Conservation (phyloP, 805 yeast genomes). For the Kuraishia hungarica region DNA sequence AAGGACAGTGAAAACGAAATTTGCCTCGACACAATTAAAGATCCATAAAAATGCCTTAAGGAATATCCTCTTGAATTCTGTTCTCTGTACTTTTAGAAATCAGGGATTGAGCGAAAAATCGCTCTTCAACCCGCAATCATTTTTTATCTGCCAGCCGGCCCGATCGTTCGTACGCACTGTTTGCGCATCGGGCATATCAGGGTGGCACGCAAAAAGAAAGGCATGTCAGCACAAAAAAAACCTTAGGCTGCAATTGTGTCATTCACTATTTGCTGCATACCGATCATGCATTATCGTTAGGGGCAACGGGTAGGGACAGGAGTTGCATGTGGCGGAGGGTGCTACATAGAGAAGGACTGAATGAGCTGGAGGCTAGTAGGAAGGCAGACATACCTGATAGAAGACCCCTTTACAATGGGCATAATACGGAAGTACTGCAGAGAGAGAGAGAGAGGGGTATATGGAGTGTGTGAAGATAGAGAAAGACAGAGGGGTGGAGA, state of each 20-base stretch:
- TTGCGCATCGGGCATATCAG: background rate
- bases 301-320: background rate
- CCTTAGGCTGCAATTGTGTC: background rate
- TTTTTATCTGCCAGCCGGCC: background rate
- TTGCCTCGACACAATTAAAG: too few species aligned
- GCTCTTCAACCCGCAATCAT: background rate
- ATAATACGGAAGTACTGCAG: too few species aligned
- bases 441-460: too few species aligned
- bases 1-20: too few species aligned
- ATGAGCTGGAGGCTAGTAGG: background rate
- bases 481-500: too few species aligned
- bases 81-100: background rate
- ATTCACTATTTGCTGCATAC: background rate
- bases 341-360: background rate
- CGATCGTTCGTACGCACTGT: background rate
- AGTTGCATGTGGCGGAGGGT: background rate
- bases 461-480: too few species aligned
- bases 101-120: slow-evolving; percentile 1
- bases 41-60: too few species aligned
- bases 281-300: background rate
- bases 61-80: background rate
- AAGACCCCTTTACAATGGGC: too few species aligned
- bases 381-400: too few species aligned
- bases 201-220: background rate
- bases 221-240: background rate